phyloP scores from a whole-genome alignment of 257 asterid species.

The Solanum peruvianum region DNA sequence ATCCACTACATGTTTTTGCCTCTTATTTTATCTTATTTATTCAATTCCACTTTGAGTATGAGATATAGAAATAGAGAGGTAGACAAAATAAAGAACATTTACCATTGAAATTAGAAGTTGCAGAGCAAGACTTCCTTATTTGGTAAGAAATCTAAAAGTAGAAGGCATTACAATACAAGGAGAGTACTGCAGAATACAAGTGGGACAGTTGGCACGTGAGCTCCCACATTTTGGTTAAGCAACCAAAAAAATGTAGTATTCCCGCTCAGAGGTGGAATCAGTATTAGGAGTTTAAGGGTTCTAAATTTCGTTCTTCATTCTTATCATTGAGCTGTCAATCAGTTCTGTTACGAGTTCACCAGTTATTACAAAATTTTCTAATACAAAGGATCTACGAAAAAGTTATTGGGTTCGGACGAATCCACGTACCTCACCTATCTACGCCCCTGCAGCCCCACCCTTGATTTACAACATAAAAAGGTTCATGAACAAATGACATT shows the following conservation, averaged over 20 bases:
- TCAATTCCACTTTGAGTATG: neutral
- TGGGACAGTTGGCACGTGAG: neutral
- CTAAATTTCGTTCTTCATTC: no score
- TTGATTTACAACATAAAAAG: neutral
- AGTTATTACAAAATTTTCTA: no score
- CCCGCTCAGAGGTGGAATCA: neutral
- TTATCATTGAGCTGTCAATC: no score
- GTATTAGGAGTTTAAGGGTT: no score
- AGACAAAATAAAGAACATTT: neutral
- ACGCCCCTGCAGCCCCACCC: neutral
- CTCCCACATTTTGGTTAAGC: neutral
- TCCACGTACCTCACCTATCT: no score
- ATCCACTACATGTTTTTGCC: neutral
- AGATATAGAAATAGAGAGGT: neutral
- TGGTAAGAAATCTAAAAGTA: constrained; percentile 7
- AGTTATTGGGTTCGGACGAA: no score
- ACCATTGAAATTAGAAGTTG: neutral
- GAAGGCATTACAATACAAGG: neutral
- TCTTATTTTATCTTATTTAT: neutral
- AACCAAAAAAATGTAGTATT: neutral
- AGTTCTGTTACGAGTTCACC: no score
- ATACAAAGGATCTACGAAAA: no score
- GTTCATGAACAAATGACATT: neutral
- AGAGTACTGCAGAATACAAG: neutral
- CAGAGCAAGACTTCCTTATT: constrained; percentile 5